Base-by-base conservation (phyloP, 768 basidiomycete species). In the Melanogaster broomeanus region DNA sequence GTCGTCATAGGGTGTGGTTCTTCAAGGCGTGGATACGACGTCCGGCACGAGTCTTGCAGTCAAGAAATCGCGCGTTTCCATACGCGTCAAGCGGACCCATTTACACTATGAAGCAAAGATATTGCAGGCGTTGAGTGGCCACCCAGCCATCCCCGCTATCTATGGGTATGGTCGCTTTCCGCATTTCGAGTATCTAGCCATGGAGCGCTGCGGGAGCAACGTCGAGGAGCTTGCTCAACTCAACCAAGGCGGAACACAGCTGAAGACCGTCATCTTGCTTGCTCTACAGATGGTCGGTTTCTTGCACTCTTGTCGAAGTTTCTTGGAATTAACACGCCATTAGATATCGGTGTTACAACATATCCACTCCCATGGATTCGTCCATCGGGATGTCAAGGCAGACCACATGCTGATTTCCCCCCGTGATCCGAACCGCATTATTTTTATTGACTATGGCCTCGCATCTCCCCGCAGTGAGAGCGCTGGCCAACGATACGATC, bases 321-420 rank as follows among this genome's bases (percentile, higher is more conserved):
- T 38, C 37, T 18, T 38, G 37, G 19, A n/a, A 37, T 30, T 30
- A 31, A 31, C 31, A 31, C 31, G 31, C 30, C 31, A 8, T 31
- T 31, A 31, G 31, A 31, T 31, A 31, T 3, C 35, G 11, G 21
- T 19, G 19, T 18, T 44, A 11, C 21, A 44, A 13, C 43, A 40
- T n/a, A 28, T 51, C 8, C 43, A 45, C 11, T 45, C 43, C 4
- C 28, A 21, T n/a, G 62, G 61, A n/a, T 64, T 72, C 15, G 60
- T 70, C 25, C 72, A 74, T 58, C 64, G 72, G 25, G 72, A 73
- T 49, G 67, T 74, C 54, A 71, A 72, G 42, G 70, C 71, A 7
- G 64, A 60, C 4, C 72, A 74, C 56, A 60, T 74, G n/a, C 64
- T 71, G 45, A 57, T 48, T 30, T 56, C 60, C 27, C 57, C 57